Evolutionary conservation across 2,329 filamentous ascomycete species (phyloP).

Genomic region (Cladobotryum protrusum): DNA sequence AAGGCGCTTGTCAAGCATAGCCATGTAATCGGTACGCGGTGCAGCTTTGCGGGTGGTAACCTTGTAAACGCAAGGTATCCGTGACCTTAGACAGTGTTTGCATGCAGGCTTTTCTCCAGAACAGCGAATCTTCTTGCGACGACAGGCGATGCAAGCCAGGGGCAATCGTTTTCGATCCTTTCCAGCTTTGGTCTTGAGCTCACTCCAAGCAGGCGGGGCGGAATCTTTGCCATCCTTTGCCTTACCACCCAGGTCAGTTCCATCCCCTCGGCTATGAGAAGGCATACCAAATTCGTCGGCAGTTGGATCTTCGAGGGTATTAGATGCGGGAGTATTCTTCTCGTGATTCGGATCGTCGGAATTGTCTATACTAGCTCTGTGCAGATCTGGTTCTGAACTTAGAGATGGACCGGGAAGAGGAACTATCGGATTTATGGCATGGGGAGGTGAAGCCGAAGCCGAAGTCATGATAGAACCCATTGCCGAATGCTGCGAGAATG

Average conservation of each 20-base stretch:
- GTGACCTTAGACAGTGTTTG: conserved; percentile 88
- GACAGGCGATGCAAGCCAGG: conserved; percentile 89
- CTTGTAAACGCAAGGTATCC: conserved; percentile 96
- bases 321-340: conserved; percentile 37
- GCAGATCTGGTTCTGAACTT: conserved; percentile 18
- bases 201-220: conserved; percentile 64
- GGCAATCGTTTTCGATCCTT: conserved; percentile 93
- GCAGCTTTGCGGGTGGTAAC: conserved; percentile 91
- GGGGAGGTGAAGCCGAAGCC: conserved; percentile 14
- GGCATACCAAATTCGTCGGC: conserved; percentile 55
- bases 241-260: conserved; percentile 47
- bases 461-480: conserved; percentile 2
- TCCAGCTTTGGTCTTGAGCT: conserved; percentile 84
- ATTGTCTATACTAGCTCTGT: conserved; percentile 28
- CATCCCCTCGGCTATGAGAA: conserved; percentile 40
- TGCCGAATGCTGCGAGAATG: conserved; percentile 28
- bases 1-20: conserved; percentile 91
- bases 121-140: conserved; percentile 95
- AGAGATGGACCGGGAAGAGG: conserved; percentile 20
- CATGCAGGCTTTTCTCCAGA: conserved; percentile 97
- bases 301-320: conserved; percentile 46
- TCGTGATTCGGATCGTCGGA: conserved; percentile 42
- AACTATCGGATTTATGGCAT: conserved; percentile 15
- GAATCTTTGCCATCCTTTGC: conserved; percentile 53
- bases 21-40: conserved; percentile 96